These are phyloP conservation scores for Dryas integrifolia DNA, from an alignment of 331 rosid genomes.

Conservation along the genomic window DNA sequence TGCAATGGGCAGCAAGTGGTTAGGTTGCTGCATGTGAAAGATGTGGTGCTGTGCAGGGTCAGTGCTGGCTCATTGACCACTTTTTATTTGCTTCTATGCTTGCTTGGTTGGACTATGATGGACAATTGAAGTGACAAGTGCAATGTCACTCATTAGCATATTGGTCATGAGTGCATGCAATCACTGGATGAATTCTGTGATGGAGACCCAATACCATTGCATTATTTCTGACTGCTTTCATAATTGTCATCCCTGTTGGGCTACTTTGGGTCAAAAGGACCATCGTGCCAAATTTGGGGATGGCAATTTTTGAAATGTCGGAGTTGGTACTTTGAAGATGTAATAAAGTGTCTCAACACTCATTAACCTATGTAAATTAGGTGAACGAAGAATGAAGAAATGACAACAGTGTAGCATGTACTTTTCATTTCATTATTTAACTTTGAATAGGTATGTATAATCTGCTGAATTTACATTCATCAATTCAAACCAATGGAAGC, in stretches of 20 bases:
- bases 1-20: too few relatives aligned
- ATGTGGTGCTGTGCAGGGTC: too few relatives aligned
- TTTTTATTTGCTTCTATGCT: background rate
- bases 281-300: background rate
- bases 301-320: background rate
- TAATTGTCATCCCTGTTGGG: slow-evolving; percentile 7
- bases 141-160: slow-evolving; percentile 8
- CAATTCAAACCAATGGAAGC: background rate
- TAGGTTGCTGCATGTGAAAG: too few relatives aligned
- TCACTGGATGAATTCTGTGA: slow-evolving; percentile 3
- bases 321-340: background rate
- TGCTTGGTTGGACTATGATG: background rate
- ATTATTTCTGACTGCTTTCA: slow-evolving; percentile 8
- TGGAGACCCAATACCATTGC: slow-evolving; percentile 4
- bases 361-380: too few relatives aligned
- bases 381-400: too few relatives aligned
- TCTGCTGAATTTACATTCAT: slow-evolving; percentile 4
- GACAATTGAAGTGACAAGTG: slow-evolving; percentile 2
- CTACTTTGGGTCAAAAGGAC: background rate
- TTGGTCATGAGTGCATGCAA: background rate
- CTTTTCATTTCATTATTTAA: too few relatives aligned
- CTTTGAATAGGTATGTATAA: background rate
- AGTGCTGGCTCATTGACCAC: background rate
- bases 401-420: too few relatives aligned
- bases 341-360: too few relatives aligned